phyloP scores from a whole-genome alignment of 805 yeast genomes.

The Candida adriatica region DNA sequence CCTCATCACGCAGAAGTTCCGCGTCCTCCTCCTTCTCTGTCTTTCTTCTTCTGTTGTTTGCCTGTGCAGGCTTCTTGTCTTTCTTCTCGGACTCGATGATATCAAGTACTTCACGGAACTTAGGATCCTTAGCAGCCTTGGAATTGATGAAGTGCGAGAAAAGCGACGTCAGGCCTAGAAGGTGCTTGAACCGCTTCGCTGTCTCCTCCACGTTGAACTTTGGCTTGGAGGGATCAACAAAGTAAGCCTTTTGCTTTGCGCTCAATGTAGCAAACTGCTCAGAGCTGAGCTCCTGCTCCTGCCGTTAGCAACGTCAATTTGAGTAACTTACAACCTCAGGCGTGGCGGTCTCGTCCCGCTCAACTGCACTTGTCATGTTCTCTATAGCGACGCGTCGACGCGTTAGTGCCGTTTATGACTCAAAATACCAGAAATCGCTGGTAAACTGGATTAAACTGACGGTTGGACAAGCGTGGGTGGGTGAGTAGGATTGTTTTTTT shows the following conservation, averaged over 20 bases:
- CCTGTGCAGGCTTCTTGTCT: slow-evolving; percentile 15
- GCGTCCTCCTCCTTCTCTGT: slow-evolving; percentile 78
- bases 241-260: slow-evolving; percentile 23
- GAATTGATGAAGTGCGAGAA: slow-evolving; percentile 63
- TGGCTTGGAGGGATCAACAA: slow-evolving; percentile 28
- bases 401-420: too few relatives aligned
- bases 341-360: slow-evolving; percentile 3
- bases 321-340: slow-evolving; percentile 8
- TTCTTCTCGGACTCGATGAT: slow-evolving; percentile 27
- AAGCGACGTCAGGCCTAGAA: slow-evolving; percentile 56
- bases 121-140: slow-evolving; percentile 56
- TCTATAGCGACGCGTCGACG: too few relatives aligned
- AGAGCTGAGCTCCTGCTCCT: slow-evolving; percentile 5
- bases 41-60: slow-evolving; percentile 56
- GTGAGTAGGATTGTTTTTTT: too few relatives aligned
- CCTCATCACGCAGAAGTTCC: slow-evolving; percentile 52
- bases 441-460: too few relatives aligned
- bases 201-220: slow-evolving; percentile 52
- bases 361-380: too few relatives aligned
- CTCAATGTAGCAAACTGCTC: not conserved
- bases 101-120: slow-evolving; percentile 45
- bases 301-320: not conserved
- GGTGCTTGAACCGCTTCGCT: slow-evolving; percentile 58
- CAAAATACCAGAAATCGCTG: too few relatives aligned
- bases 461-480: too few relatives aligned